Evolutionary conservation across 208 protist genomes (phyloP).

Genomic region (Lotmaria passim): DNA sequence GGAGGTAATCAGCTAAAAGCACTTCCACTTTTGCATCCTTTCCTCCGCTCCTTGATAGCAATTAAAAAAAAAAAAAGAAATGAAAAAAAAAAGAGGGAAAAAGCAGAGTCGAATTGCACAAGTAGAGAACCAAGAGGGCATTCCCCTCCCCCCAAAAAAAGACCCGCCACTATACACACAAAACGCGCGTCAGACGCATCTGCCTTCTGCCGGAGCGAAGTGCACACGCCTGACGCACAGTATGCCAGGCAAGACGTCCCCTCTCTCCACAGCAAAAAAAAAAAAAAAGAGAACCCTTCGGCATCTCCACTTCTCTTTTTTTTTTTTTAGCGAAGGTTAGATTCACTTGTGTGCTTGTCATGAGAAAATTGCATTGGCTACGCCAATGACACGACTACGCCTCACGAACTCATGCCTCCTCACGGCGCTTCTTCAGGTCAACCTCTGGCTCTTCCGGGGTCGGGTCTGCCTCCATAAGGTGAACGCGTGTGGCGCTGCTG

Average conservation of each 20-base stretch:
- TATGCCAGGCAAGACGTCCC: not conserved
- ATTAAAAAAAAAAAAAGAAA: too few species aligned
- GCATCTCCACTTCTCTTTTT: not conserved
- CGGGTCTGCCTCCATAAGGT: slow-evolving; percentile 14
- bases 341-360: too few species aligned
- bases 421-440: slow-evolving; percentile 13
- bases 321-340: slow-evolving; percentile 10
- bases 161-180: too few species aligned
- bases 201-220: too few species aligned
- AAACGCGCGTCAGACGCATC: too few species aligned
- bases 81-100: slow-evolving; percentile 16
- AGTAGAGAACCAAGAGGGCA: too few species aligned
- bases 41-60: too few species aligned
- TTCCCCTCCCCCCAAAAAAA: too few species aligned
- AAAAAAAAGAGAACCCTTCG: slow-evolving; percentile 6
- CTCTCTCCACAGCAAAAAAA: not conserved
- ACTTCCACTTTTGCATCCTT: too few species aligned
- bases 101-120: slow-evolving; percentile 2
- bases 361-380: not conserved
- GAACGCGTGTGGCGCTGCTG: not conserved
- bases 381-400: not conserved
- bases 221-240: not conserved
- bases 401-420: slow-evolving; percentile 7
- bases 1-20: too few species aligned
- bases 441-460: slow-evolving; percentile 6